These are phyloP conservation scores for Blastomyces percursus DNA, from an alignment of 2,329 filamentous ascomycete genomes.

Conservation along the genomic window DNA sequence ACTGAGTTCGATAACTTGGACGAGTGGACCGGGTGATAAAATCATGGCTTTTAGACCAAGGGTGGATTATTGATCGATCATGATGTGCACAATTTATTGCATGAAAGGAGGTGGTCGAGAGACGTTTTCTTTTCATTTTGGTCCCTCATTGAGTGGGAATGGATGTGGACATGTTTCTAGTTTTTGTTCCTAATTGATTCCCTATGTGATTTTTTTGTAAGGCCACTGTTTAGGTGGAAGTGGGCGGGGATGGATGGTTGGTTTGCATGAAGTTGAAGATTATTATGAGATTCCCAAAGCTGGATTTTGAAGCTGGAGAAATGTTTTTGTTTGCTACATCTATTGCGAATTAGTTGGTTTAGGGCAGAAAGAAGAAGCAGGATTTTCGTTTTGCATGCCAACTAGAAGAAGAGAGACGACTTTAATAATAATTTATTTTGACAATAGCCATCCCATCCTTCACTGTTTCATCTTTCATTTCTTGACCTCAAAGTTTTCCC, in stretches of 20 bases:
- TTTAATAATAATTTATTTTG: not conserved
- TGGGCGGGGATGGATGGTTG: not conserved
- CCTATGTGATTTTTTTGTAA: not conserved
- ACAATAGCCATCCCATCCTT: not conserved
- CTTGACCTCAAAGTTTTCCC: not conserved
- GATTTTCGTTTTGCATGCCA: not conserved
- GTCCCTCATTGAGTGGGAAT: not conserved
- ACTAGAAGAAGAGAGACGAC: not conserved
- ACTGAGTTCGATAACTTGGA: conserved; percentile 20
- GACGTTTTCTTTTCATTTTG: not conserved
- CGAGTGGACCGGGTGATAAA: conserved; percentile 17
- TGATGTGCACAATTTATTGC: not conserved
- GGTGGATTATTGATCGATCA: not conserved
- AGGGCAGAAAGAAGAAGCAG: not conserved
- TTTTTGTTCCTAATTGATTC: not conserved
- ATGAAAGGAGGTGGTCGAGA: not conserved
- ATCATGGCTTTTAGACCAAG: not conserved
- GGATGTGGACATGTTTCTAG: not conserved
- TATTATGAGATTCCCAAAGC: not conserved
- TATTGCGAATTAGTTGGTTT: not conserved
- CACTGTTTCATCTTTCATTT: not conserved
- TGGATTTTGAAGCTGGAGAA: not conserved
- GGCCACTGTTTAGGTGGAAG: not conserved
- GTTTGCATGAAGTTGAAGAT: not conserved
- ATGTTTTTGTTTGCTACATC: not conserved